A percentile compares a stretch with the other conserved stretches of the same genome.
Evolutionary conservation across 192 early-diverging fungal genomes (phyloP).

Genomic region (Coemansia erecta): DNA sequence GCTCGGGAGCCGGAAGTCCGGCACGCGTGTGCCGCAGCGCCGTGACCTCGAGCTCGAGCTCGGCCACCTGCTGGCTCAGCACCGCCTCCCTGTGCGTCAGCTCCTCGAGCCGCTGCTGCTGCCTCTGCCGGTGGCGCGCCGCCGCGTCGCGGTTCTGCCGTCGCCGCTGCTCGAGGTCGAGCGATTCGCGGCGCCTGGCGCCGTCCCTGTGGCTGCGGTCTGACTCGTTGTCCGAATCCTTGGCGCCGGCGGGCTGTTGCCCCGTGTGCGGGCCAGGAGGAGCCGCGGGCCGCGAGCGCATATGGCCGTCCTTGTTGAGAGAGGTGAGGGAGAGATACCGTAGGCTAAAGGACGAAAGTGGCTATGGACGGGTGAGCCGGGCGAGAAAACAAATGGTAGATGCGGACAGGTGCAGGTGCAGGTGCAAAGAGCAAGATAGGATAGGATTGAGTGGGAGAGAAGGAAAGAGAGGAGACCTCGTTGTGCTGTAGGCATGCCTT

Average conservation of each 20-base stretch:
- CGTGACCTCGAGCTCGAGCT: conserved; percentile 28
- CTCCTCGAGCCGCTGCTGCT: conserved; percentile 26
- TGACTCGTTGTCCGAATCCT: background rate
- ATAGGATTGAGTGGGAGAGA: background rate
- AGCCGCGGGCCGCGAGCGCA: too few relatives aligned
- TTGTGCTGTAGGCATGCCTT: too few relatives aligned
- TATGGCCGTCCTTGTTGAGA: too few relatives aligned
- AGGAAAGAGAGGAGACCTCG: too few relatives aligned
- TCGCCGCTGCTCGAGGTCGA: conserved; percentile 19
- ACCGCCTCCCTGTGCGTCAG: conserved; percentile 26
- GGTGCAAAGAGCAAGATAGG: background rate
- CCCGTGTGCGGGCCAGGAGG: too few relatives aligned
- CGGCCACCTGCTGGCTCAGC: conserved; percentile 32
- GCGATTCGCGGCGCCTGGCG: background rate
- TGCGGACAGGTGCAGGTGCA: background rate
- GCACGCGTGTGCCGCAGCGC: conserved; percentile 10
- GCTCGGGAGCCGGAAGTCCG: conserved; percentile 13
- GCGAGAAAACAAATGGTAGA: background rate
- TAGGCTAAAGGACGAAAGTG: too few relatives aligned
- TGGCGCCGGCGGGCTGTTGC: too few relatives aligned
- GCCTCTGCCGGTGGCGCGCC: conserved; percentile 36
- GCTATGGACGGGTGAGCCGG: too few relatives aligned
- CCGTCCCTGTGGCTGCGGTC: background rate
- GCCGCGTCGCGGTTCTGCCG: conserved; percentile 48
- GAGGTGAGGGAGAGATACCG: too few relatives aligned